Base-by-base conservation (phyloP, 805 yeast genomes). In the Brettanomyces bruxellensis region DNA sequence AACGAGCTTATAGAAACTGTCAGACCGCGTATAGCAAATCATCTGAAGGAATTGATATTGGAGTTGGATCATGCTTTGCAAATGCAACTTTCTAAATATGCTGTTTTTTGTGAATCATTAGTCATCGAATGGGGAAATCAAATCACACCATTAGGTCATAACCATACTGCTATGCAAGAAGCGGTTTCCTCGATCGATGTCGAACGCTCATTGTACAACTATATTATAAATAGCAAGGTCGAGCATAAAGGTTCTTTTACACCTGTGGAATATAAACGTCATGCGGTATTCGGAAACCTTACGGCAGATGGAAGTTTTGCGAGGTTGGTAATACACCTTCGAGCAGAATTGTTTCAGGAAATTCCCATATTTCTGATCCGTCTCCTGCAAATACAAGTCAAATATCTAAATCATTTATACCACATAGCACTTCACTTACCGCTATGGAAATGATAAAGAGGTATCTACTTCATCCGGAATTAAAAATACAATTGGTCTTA, bases 21-120 rank as follows among this genome's bases (percentile, higher is more conserved):
- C 58, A 76, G 99, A 54, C 99, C 98, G 6, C 79, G 76, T 47
- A 76, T 78, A 37, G 79, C 87, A 5, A 75, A 78, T 49, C 81
- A 79, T 51, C 71, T 93, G 50, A 85, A 82, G 59, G 83, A 86
- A 59, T 69, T 88, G 51, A 81, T 89, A 47, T 69, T 90, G 51
- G 97, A 91, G 64, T 74, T 87, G 59, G 98, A 93, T 64, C 79
- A 87, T 43, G 98, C 97, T 8, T 69, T 91, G 72, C 79, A 87
- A 50, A 78, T 90, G 44, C 96, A 91, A 64, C 69, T 93, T 47
- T 91, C 86, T 56, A 88, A 89, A 59, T 91, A 83, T 62, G 83
- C 97, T 3, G 86, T 91, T 30, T 84, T 87, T 73, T 78, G 81
- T 45, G 98, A 91, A 65, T 86, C 87, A 22, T 72, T 86, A 47